Evolutionary conservation across 2,329 filamentous ascomycete species (phyloP).

Genomic region (Cladosporium sp.): DNA sequence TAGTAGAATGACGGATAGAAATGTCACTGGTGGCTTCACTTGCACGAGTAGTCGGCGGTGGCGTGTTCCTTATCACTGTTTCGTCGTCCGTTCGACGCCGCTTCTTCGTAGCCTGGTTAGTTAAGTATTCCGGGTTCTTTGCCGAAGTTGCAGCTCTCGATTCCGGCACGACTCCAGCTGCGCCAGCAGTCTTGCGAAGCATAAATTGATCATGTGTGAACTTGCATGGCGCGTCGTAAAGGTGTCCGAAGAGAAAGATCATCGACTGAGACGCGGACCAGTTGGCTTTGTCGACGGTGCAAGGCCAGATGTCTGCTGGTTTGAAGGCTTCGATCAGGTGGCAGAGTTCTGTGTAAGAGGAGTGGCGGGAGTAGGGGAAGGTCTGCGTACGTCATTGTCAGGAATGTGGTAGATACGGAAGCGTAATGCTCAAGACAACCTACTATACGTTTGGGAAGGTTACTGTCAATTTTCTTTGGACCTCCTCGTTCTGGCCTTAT

Average conservation of each 20-base stretch:
- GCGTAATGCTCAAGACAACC: not conserved
- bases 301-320: conserved; percentile 76
- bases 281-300: conserved; percentile 58
- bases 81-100: not conserved
- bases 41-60: not conserved
- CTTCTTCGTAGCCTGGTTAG: not conserved
- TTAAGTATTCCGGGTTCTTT: not conserved
- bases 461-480: not conserved
- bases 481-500: no score
- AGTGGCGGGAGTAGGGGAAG: conserved; percentile 88
- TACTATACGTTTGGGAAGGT: conserved; percentile 27
- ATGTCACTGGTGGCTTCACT: no score
- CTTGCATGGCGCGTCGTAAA: conserved; percentile 52
- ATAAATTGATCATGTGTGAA: conserved; percentile 67
- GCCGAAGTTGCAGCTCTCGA: not conserved
- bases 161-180: not conserved
- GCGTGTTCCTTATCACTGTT: not conserved
- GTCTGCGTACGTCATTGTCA: conserved; percentile 26
- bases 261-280: conserved; percentile 67
- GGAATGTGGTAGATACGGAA: not conserved
- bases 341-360: conserved; percentile 76
- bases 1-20: not conserved
- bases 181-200: conserved; percentile 27
- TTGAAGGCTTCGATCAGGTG: conserved; percentile 63
- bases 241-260: conserved; percentile 63